A percentile compares a stretch with the other conserved stretches of the same genome.
Evolutionary conservation across 306 rosid genomes (phyloP).

Genomic region (Pyrus pyrifolia): DNA sequence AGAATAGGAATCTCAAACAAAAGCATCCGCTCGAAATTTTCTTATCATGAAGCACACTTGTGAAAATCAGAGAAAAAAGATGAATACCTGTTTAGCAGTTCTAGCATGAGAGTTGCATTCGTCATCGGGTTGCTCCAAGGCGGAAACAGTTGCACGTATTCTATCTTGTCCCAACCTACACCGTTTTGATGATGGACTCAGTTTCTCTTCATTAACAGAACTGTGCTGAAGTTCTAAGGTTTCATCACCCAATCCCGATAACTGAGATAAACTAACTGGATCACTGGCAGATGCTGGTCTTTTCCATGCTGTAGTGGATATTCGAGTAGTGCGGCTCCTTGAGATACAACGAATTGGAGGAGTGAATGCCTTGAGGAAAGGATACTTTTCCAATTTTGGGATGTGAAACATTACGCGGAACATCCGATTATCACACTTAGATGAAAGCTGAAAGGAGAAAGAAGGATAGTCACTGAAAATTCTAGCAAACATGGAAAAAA

Average conservation of each 20-base stretch:
- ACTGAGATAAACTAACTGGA: constrained; percentile 31
- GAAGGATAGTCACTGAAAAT: constrained; percentile 17
- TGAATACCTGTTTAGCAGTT: constrained; percentile 52
- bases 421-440: constrained; percentile 82
- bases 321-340: constrained; percentile 54
- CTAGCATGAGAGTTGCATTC: constrained; percentile 61
- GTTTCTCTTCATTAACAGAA: constrained; percentile 39
- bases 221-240: constrained; percentile 35
- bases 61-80: not conserved
- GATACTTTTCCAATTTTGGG: constrained; percentile 48
- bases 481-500: constrained; percentile 13
- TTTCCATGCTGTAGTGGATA: constrained; percentile 56
- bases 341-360: constrained; percentile 86
- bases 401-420: constrained; percentile 63
- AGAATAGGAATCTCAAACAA: not conserved
- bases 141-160: constrained; percentile 32
- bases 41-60: not conserved
- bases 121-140: constrained; percentile 48
- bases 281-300: constrained; percentile 45
- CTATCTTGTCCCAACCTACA: constrained; percentile 62
- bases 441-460: constrained; percentile 70
- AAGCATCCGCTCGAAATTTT: not conserved
- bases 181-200: constrained; percentile 49
- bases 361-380: constrained; percentile 57
- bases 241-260: constrained; percentile 39